Evolutionary conservation across 257 asterid genomes (phyloP), one percentile per base, ranked within the genome.

Genomic region (Lycium ferocissimum): DNA sequence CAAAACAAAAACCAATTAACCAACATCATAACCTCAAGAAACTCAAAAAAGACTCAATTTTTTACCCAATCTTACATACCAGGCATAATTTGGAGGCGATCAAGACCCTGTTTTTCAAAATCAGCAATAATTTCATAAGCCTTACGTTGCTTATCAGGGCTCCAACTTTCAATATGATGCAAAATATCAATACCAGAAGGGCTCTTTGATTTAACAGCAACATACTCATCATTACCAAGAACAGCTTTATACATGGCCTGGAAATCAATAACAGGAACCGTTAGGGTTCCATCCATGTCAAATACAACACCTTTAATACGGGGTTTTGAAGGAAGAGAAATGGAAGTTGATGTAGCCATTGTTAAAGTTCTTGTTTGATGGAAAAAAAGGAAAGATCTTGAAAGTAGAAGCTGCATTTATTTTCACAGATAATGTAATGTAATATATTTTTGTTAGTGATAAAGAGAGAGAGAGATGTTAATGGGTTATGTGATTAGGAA

Each of bases 271-370:
- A 89, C 98, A 83, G 99, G 99, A 8, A 96, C 95, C 18, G 99
- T 96, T 51, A 96, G 88, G 83, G 99, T 96, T 80, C 99, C 98
- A 85, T 96, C 99, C 98, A 96, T 96, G 91, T 96, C 99, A 91
- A 96, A 96, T 80, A 95, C 97, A 43, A 96, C 91, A 81, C 99
- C 99, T 9, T 94, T 90, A 18, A 96, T 87, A 49, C 91, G 93
- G 85, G 94, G 90, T 91, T 20, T 91, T 9, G 86, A 5, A 57
- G 79, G 33, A 84, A 78, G 81, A 82, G 90, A 4, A 43, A 80
- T 59, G 76, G 87, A 9, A 84, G 38, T 37, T 70, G 90, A 17
- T 58, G 90, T 58, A 3, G 92, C 85, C 98, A 95, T 95, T 84
- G 95, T 38, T 17, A 8, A 75, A 83, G 87, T 83, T 91, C 93